A percentile compares a stretch with the other conserved stretches of the same genome.
phyloP scores from a whole-genome alignment of 306 rosid genomes.

The Lablab purpureus region DNA sequence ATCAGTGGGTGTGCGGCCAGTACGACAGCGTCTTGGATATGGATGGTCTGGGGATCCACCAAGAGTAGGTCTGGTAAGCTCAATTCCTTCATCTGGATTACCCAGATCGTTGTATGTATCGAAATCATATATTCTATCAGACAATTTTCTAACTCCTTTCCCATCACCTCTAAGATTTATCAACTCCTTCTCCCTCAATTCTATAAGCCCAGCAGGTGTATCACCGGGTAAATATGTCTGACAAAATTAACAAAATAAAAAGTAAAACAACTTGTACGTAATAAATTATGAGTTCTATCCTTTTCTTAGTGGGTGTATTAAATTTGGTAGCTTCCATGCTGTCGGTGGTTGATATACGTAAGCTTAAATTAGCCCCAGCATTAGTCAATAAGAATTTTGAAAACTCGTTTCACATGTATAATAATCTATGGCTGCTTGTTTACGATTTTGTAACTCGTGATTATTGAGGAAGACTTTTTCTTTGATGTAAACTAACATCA shows the following conservation, averaged over 20 bases:
- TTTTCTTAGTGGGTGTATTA: background rate
- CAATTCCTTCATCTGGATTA: constrained; percentile 79
- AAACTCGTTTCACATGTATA: background rate
- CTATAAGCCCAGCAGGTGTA: constrained; percentile 74
- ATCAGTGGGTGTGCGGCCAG: constrained; percentile 72
- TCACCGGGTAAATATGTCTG: constrained; percentile 84
- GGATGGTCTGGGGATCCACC: constrained; percentile 68
- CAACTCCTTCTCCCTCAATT: constrained; percentile 74
- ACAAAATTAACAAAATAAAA: constrained; percentile 22
- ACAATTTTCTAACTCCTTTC: constrained; percentile 65
- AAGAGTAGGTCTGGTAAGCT: constrained; percentile 66
- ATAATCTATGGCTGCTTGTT: constrained; percentile 18
- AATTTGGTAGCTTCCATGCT: background rate
- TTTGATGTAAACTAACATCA: background rate
- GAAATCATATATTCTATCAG: constrained; percentile 75
- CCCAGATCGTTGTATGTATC: constrained; percentile 84
- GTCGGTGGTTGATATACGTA: constrained; percentile 26
- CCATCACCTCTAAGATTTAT: constrained; percentile 71
- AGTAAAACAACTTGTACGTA: background rate
- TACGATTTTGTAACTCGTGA: constrained; percentile 19
- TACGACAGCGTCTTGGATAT: constrained; percentile 87
- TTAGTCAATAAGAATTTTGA: constrained; percentile 19
- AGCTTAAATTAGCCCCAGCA: background rate
- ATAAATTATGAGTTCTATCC: background rate
- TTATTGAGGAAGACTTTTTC: constrained; percentile 12